Evolutionary conservation across 2,329 filamentous ascomycete genomes (phyloP), one percentile per base, ranked within the genome.

Genomic region (Ophiostoma populinum): DNA sequence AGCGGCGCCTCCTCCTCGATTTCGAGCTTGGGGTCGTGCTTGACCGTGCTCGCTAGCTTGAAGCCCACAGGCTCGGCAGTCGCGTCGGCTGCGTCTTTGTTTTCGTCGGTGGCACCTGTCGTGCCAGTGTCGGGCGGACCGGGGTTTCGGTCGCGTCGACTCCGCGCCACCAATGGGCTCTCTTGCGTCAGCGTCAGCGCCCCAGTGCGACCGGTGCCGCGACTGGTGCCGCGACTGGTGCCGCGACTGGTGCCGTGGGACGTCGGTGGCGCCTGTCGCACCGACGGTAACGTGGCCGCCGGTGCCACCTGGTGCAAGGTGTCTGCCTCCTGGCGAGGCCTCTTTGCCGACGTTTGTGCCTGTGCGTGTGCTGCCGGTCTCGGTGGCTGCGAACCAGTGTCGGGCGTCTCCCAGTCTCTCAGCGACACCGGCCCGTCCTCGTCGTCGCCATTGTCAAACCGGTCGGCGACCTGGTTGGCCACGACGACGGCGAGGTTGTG

Each of bases 391-490:
- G n/a, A n/a, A n/a, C n/a, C n/a, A n/a, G n/a, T n/a, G n/a, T n/a
- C n/a, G n/a, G n/a, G n/a, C n/a, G n/a, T n/a, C n/a, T n/a, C n/a
- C n/a, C n/a, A n/a, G n/a, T n/a, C n/a, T n/a, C n/a, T n/a, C 24
- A 33, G 42, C 3, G 42, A 22, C 3, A 32, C 9, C 11, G 30
- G 20, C 5, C 32, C 28, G 15, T 36, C 29, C 7, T 25, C 12
- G 4, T 20, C 15, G n/a, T 24, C 24, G 8, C 22, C 22, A n/a
- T 28, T 29, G 34, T 49, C 43, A 46, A 98, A 92, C 5, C 85
- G 76, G 56, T 98, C 90, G 6, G 82, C 80, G 20, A 98, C 87
- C 55, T 98, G 90, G 51, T 98, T 98, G 5, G 87, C 80, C 3
- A 94, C 80, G 1, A 98, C 85, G 19, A 98, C 66, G 17, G 85